Percentiles rank a stretch among this genome's conserved stretches.
These are phyloP conservation scores for Fusarium sp. DNA, from an alignment of 2,329 filamentous ascomycete genomes.

Conservation along the genomic window DNA sequence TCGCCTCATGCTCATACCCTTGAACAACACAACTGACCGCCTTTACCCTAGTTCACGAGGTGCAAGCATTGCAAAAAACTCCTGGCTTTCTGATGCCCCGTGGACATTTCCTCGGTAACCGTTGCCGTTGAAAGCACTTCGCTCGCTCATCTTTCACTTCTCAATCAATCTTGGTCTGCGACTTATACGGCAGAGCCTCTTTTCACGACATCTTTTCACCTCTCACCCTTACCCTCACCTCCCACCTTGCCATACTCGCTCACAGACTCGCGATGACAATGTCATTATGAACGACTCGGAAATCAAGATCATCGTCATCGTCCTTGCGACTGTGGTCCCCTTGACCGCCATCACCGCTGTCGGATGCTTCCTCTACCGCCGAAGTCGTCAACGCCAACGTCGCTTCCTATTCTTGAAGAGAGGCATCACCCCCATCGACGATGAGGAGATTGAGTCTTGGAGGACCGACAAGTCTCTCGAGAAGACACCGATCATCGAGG, in stretches of 20 bases:
- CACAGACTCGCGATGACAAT: conserved; percentile 36
- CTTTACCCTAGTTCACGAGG: conserved; percentile 2
- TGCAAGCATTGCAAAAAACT: not conserved
- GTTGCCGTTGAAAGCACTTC: conserved; percentile 6
- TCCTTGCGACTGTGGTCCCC: conserved; percentile 64
- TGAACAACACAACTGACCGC: conserved; percentile 15
- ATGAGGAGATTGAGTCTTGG: conserved; percentile 76
- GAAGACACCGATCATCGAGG: conserved; percentile 46
- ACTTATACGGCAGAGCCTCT: conserved; percentile 24
- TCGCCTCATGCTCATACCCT: not conserved
- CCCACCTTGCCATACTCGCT: not conserved
- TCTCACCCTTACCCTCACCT: not conserved
- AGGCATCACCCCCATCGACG: conserved; percentile 71
- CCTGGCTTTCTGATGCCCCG: not conserved
- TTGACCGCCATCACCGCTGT: conserved; percentile 52
- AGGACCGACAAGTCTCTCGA: conserved; percentile 55
- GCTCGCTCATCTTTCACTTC: conserved; percentile 19
- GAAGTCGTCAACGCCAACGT: conserved; percentile 52
- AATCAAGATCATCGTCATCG: conserved; percentile 61
- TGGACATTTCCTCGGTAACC: not conserved
- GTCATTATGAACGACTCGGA: conserved; percentile 43
- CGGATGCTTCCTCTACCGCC: conserved; percentile 53
- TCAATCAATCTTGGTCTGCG: conserved; percentile 9
- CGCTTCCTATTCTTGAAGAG: conserved; percentile 61
- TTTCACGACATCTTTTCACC: conserved; percentile 7